Conservation (phyloP, 371 early-diverging fungal species). For the Funneliformis caledonium region DNA sequence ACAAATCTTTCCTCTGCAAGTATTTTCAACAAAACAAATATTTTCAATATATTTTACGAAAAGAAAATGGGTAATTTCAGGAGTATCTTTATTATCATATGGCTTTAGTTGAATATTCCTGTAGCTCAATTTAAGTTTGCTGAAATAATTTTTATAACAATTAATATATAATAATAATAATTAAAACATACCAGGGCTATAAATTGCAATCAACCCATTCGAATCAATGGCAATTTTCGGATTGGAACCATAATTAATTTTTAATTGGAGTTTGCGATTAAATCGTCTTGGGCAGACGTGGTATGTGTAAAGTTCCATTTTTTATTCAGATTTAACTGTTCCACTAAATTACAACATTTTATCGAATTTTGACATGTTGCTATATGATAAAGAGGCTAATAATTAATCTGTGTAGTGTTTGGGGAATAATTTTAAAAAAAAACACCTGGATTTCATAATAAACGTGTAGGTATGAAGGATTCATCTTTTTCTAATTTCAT, state of each 20-base stretch:
- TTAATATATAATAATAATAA: background rate
- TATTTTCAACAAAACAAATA: slow-evolving; percentile 31
- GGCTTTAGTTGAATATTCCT: slow-evolving; percentile 20
- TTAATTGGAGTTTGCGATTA: slow-evolving; percentile 1
- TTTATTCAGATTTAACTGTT: background rate
- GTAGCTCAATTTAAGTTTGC: background rate
- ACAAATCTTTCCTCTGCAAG: slow-evolving; percentile 11
- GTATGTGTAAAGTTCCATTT: slow-evolving; percentile 9
- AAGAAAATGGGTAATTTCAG: slow-evolving; percentile 25
- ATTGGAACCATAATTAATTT: background rate
- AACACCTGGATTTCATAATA: background rate
- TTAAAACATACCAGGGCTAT: slow-evolving; percentile 2
- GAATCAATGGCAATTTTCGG: slow-evolving; percentile 25
- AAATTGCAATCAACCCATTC: slow-evolving; percentile 32
- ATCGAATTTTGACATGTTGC: slow-evolving; percentile 17
- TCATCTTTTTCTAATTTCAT: slow-evolving; percentile 18
- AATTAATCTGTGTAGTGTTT: background rate
- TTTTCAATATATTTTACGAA: slow-evolving; percentile 33
- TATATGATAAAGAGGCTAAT: background rate
- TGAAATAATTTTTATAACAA: background rate
- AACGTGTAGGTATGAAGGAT: slow-evolving; percentile 2
- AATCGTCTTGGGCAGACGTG: background rate
- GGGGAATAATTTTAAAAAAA: slow-evolving; percentile 13
- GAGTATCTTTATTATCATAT: slow-evolving; percentile 10
- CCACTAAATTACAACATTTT: slow-evolving; percentile 27